These are phyloP conservation scores for Hypoxylon rubiginosum DNA, from an alignment of 2,329 filamentous ascomycete species.

Conservation along the genomic window DNA sequence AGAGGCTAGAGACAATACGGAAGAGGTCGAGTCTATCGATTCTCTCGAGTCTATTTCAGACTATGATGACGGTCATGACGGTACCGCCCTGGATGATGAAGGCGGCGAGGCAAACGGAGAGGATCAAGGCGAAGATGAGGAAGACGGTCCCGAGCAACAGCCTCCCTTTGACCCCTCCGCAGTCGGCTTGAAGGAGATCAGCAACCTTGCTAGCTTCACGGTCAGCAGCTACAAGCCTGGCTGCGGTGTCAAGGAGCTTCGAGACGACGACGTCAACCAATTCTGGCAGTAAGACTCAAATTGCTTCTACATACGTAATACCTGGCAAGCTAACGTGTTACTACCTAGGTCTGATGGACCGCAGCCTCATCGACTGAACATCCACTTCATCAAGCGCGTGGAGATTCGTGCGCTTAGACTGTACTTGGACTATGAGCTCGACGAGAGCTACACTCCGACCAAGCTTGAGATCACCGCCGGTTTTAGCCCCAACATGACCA, in stretches of 20 bases:
- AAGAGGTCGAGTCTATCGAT: constrained; percentile 12
- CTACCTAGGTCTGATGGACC: constrained; percentile 79
- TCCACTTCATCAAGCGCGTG: constrained; percentile 88
- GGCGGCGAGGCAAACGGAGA: constrained; percentile 50
- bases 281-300: constrained; percentile 79
- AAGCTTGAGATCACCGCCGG: constrained; percentile 91
- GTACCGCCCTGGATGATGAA: constrained; percentile 42
- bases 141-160: constrained; percentile 56
- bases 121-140: constrained; percentile 51
- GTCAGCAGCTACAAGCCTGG: constrained; percentile 86
- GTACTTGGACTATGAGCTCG: constrained; percentile 89
- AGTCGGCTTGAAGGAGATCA: constrained; percentile 82
- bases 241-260: constrained; percentile 81
- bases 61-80: constrained; percentile 30
- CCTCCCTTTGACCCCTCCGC: constrained; percentile 65
- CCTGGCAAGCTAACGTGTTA: constrained; percentile 11
- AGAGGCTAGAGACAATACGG: constrained; percentile 17
- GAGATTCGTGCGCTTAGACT: constrained; percentile 83
- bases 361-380: constrained; percentile 84
- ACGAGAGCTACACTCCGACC: constrained; percentile 97
- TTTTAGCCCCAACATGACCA: constrained; percentile 90
- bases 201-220: constrained; percentile 85
- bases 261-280: constrained; percentile 77
- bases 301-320: neutral
- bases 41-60: too few species aligned